Conservation (phyloP, 352 stramenopile species). For the Globisporangium middletonii region DNA sequence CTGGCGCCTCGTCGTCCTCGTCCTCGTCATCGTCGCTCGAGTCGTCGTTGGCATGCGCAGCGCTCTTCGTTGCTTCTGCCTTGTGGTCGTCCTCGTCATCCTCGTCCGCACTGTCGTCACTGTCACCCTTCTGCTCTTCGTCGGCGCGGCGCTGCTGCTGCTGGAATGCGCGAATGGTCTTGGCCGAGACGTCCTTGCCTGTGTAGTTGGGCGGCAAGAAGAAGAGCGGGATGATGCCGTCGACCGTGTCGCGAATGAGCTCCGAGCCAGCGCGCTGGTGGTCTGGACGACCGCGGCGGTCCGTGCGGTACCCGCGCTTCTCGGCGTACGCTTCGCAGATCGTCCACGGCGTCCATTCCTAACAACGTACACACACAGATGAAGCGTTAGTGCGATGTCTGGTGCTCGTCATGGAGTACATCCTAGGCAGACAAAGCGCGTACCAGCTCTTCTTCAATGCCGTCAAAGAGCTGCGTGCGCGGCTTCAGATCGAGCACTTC, state of each 20-base stretch:
- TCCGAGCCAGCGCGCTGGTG: slow-evolving; percentile 77
- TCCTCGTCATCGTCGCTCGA: slow-evolving; percentile 7
- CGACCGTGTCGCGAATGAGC: slow-evolving; percentile 75
- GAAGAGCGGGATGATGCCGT: slow-evolving; percentile 76
- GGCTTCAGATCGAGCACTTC: slow-evolving; percentile 66
- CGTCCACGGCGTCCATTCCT: slow-evolving; percentile 78
- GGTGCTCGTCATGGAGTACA: too few relatives aligned
- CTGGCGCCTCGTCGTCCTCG: not conserved
- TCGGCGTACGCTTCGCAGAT: slow-evolving; percentile 81
- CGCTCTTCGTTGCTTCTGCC: not conserved
- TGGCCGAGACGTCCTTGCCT: slow-evolving; percentile 37
- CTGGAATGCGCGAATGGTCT: slow-evolving; percentile 30
- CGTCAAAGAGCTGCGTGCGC: slow-evolving; percentile 67
- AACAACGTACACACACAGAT: not conserved
- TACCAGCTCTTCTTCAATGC: slow-evolving; percentile 61
- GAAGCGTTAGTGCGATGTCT: too few relatives aligned
- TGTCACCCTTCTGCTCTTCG: slow-evolving; percentile 13
- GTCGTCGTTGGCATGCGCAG: not conserved
- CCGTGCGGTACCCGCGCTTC: slow-evolving; percentile 77
- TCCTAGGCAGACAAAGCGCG: not conserved
- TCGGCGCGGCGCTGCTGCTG: slow-evolving; percentile 14
- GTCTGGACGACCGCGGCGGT: slow-evolving; percentile 69
- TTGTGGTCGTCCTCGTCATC: slow-evolving; percentile 5
- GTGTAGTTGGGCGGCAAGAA: slow-evolving; percentile 76
- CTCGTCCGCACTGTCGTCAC: slow-evolving; percentile 15